These are phyloP conservation scores for Holtermannia corniformis DNA, from an alignment of 768 basidiomycete species.

Conservation along the genomic window DNA sequence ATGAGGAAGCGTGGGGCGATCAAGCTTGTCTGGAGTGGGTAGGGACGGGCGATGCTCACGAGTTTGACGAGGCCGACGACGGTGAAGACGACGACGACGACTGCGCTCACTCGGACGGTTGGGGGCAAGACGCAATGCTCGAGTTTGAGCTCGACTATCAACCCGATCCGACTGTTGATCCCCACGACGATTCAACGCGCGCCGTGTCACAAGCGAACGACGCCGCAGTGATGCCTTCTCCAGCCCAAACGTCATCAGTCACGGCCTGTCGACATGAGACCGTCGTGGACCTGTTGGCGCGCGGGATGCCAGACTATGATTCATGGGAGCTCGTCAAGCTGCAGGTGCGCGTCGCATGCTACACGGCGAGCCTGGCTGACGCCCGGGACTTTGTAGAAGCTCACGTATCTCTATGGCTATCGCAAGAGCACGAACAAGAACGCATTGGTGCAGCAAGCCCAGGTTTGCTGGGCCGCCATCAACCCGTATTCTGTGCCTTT, in stretches of 20 bases:
- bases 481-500: slow-evolving; percentile 7
- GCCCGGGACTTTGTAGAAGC: slow-evolving; percentile 4
- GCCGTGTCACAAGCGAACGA: too few species aligned
- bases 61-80: slow-evolving; percentile 2
- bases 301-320: slow-evolving; percentile 32
- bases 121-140: slow-evolving; percentile 1
- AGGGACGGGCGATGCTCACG: neutral
- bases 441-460: slow-evolving; percentile 16
- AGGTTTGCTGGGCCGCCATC: slow-evolving; percentile 26
- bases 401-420: slow-evolving; percentile 16
- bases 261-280: too few species aligned
- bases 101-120: neutral
- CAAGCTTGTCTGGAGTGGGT: slow-evolving; percentile 14
- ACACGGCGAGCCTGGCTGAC: slow-evolving; percentile 1
- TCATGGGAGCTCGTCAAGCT: slow-evolving; percentile 19
- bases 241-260: too few species aligned
- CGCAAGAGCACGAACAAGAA: slow-evolving; percentile 10
- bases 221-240: too few species aligned
- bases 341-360: slow-evolving; percentile 11
- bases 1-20: slow-evolving; percentile 15
- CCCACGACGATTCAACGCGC: too few species aligned
- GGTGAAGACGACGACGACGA: slow-evolving; percentile 1
- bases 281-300: slow-evolving; percentile 6
- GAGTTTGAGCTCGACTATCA: too few species aligned
- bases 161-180: too few species aligned